Evolutionary conservation across 768 basidiomycete genomes (phyloP).

Genomic region (Naematelia encephala): DNA sequence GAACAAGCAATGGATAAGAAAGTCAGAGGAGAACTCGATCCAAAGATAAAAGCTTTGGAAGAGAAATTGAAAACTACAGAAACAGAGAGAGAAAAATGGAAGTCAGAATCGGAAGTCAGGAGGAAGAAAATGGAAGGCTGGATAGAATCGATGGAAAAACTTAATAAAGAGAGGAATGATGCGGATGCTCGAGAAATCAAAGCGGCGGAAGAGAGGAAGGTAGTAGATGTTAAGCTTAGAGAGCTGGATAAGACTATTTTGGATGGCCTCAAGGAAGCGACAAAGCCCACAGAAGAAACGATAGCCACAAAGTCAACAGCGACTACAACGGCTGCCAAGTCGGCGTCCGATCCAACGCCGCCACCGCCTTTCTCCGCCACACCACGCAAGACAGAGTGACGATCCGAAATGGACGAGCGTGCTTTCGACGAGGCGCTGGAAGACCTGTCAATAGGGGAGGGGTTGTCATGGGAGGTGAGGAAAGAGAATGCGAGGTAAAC

Average conservation of each 20-base stretch:
- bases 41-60: neutral
- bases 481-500: no score
- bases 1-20: neutral
- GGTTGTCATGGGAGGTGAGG: no score
- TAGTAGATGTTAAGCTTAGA: neutral
- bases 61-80: neutral
- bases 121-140: neutral
- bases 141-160: neutral
- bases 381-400: no score
- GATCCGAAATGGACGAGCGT: no score
- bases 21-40: neutral
- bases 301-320: neutral
- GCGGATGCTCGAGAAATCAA: neutral
- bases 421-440: no score
- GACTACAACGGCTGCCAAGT: neutral
- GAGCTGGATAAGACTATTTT: neutral
- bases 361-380: no score
- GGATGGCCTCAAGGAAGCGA: neutral
- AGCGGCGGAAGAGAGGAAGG: neutral
- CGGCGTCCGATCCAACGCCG: neutral
- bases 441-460: no score
- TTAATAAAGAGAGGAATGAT: neutral
- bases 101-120: neutral
- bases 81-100: neutral
- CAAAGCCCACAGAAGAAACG: neutral